Conservation (phyloP, 352 stramenopile species). For the Peronosclerospora sorghi region DNA sequence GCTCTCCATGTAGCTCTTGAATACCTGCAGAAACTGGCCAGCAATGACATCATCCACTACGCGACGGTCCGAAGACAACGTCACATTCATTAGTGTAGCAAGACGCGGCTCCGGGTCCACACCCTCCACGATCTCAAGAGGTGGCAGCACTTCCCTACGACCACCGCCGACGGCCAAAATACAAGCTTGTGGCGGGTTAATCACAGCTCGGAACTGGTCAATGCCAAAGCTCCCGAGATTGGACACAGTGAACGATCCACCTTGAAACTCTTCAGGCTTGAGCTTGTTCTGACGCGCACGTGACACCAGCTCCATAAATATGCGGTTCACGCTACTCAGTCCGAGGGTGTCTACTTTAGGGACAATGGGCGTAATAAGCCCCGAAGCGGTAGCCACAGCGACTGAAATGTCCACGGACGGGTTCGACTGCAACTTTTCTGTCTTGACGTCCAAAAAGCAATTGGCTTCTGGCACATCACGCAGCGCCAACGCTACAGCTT, state of each 20-base stretch:
- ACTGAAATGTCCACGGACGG: constrained; percentile 94
- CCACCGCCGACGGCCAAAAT: constrained; percentile 97
- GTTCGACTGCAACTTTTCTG: constrained; percentile 71
- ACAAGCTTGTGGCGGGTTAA: constrained; percentile 97
- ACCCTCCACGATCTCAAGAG: constrained; percentile 26
- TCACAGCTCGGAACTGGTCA: constrained; percentile 95
- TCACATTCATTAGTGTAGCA: constrained; percentile 92
- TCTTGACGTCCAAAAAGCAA: constrained; percentile 60
- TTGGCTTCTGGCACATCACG: constrained; percentile 93
- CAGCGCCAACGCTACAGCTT: constrained; percentile 92
- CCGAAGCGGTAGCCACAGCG: constrained; percentile 93
- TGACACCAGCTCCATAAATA: constrained; percentile 95
- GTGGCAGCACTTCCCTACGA: constrained; percentile 74
- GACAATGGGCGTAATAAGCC: constrained; percentile 98
- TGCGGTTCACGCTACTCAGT: constrained; percentile 89
- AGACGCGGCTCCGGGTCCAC: constrained; percentile 78
- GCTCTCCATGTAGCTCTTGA: constrained; percentile 95
- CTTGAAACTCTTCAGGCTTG: constrained; percentile 98
- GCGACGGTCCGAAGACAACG: constrained; percentile 92
- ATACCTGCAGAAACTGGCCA: constrained; percentile 91
- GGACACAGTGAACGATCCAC: constrained; percentile 97
- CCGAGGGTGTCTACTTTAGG: constrained; percentile 89
- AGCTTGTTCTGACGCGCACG: constrained; percentile 94
- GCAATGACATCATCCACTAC: constrained; percentile 96
- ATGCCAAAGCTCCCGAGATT: constrained; percentile 99